Base-by-base conservation (phyloP, 2,329 filamentous ascomycete species). In the Eutypella sp. region DNA sequence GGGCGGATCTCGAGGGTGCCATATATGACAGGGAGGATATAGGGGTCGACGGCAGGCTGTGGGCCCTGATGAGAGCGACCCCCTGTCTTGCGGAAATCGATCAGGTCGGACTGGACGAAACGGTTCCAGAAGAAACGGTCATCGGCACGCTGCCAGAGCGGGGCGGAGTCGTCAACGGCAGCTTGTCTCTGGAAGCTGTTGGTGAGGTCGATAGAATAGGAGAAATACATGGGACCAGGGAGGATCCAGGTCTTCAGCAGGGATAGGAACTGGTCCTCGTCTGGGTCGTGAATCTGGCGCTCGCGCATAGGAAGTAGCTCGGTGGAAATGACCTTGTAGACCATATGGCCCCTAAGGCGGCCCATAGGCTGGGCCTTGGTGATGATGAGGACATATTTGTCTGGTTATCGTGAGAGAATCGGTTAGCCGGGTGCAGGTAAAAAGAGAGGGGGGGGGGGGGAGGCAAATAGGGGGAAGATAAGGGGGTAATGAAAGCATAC, bases 61-160 rank as follows among this genome's bases (percentile, higher is more conserved):
- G 84, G 76, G 1, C 84, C 84, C 20, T 76, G 74, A 44, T 86
- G 79, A 45, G 81, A 78, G 51, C 85, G 72, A 34, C 76, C 78
- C 38, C 81, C 81, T 29, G 61, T 68, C 33, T 75, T 80, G 50
- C 92, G 84, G 64, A 96, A 95, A 64, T 96, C 83, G 60, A 97
- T 96, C 47, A 99, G 70, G 60, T 96, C 90, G 7, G 87, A 85
- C 65, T 92, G 89, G 41, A 97, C 79, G 66, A 96, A 95, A 53
- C 85, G 85, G 69, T 99, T 99, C 89, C 92, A 99, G 75, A 96
- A 99, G 75, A 99, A 99, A 53, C 93, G 89, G 64, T 97, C 91
- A 67, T 99, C 93, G 52, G 92, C 85, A 56, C 90, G 78, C 74
- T 87, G 85, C 93, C 93, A 99, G 47, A 97, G 70, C 11, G 93